Base-by-base conservation (phyloP, 2,329 filamentous ascomycete genomes). In the Colletotrichum eremochloae region DNA sequence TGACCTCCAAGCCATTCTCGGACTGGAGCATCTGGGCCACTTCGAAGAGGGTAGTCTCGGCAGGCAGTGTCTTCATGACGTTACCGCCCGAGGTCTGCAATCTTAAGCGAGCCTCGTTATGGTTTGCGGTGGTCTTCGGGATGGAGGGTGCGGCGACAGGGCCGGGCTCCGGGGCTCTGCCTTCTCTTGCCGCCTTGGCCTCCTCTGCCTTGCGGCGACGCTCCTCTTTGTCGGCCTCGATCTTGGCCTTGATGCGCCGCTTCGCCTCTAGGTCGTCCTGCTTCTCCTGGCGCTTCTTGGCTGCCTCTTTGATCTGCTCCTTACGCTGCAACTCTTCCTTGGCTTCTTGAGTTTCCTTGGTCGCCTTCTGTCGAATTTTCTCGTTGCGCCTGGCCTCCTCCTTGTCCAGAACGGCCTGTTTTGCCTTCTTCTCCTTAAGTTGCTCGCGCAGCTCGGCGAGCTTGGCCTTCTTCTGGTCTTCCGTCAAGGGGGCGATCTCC, bases 201-300 rank as follows among this genome's bases (percentile, higher is more conserved):
- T 90, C 87, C 78, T 97, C 96, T 3, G 94, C 92, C 81, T 96
- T 97, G 75, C 92, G 88, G 75, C 93, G 91, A 66, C 96, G 91
- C 78, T 96, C 95, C 76, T 94, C 93, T 86, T 97, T 98, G 84
- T 98, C 95, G 18, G 93, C 95, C 76, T 96, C 95, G 75, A 99
- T 97, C 87, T 95, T 95, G 68, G 94, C 95, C 83, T 95, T 92
- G 81, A 98, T 96, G 46, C 93, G 90, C 82, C 92, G 94, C 86
- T 96, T 96, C 14, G 94, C 96, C 55, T 94, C 94, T 11, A 92
- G 82, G 65, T 98, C 96, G 20, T 93, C 94, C 53, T 89, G 85
- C 85, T 98, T 98, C 85, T 99, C 96, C 78, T 92, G 90, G 67
- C 92, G 91, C 86, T 98, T 98, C 77, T 91, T 90, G 64, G 92